phyloP scores from a whole-genome alignment of 1,139 yeast species.

The Debaryomyces subglobosus region DNA sequence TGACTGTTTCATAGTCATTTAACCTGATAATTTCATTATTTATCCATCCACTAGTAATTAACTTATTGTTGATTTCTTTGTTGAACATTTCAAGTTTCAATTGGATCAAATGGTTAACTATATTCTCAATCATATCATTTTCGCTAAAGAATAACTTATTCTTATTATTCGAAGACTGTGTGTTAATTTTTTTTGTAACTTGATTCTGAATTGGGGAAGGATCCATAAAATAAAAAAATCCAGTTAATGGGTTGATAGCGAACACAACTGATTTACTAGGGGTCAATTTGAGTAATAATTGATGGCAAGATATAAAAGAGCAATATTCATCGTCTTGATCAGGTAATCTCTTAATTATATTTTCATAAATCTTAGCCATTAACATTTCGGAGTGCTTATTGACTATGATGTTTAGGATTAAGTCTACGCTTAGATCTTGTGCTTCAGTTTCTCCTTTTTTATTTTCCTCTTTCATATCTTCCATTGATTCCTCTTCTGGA shows the following conservation, averaged over 20 bases:
- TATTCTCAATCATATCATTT: constrained; percentile 32
- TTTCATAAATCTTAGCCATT: constrained; percentile 26
- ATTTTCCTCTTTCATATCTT: constrained; percentile 10
- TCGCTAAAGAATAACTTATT: constrained; percentile 31
- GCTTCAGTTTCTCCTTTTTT: constrained; percentile 23
- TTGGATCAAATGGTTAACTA: constrained; percentile 43
- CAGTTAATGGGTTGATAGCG: constrained; percentile 51
- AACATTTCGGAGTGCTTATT: constrained; percentile 43
- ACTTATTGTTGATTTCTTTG: constrained; percentile 53
- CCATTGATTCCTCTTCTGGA: constrained; percentile 5
- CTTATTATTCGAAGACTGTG: constrained; percentile 22
- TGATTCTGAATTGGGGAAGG: constrained; percentile 46
- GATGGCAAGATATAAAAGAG: constrained; percentile 37
- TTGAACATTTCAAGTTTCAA: constrained; percentile 58
- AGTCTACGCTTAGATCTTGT: constrained; percentile 41
- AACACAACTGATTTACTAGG: constrained; percentile 39
- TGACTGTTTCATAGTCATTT: constrained; percentile 37
- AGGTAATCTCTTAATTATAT: constrained; percentile 14
- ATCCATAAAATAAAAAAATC: constrained; percentile 46
- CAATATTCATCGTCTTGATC: constrained; percentile 4
- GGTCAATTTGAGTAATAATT: constrained; percentile 38
- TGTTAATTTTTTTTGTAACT: constrained; percentile 38
- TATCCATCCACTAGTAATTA: constrained; percentile 70
- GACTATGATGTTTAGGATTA: constrained; percentile 35
- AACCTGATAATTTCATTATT: constrained; percentile 57